Base-by-base conservation (phyloP, 108 stramenopile species). In the Cyclotella kingstonii region DNA sequence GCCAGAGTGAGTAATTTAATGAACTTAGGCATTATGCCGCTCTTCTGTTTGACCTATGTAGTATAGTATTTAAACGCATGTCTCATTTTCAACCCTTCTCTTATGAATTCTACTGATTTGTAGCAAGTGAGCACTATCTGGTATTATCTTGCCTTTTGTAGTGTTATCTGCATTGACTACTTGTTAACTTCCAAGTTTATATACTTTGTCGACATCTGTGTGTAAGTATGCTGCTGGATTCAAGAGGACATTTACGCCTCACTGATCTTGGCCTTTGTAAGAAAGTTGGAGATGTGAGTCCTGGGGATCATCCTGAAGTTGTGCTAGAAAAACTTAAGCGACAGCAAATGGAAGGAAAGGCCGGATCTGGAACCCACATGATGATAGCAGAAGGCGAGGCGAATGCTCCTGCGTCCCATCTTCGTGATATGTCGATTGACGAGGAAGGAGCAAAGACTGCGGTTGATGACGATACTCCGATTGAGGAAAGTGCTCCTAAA, bases 191-290 rank as follows among this genome's bases (percentile, higher is more conserved):
- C n/a, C n/a, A n/a, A n/a, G n/a, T n/a, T n/a, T n/a, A n/a, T n/a
- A n/a, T n/a, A n/a, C n/a, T n/a, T n/a, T n/a, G n/a, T n/a, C n/a
- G n/a, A n/a, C n/a, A n/a, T n/a, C n/a, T n/a, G n/a, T n/a, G n/a
- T n/a, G n/a, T n/a, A 72, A 99, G 98, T 76, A 95, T 99, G 85
- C 82, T 99, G 11, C 75, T 99, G 4, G 98, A 99, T 80, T 85
- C 91, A 35, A 79, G 94, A 19, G 99, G 99, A 1, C 99, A 99
- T 70, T 72, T 99, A 52, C 98, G 98, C 69, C 89, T 99, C 34
- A 98, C 98, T 5, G 99, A 99, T 79, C 67, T 99, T 50, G 99
- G 99, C 27, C 83, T 99, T 19, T 98, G 97, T 79, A 98, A 96
- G 63, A 98, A 98, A 63, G 93, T 99, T 12, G 95, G 95, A 39